Percentiles rank a stretch among this genome's conserved stretches.
Evolutionary conservation across 2,329 filamentous ascomycete species (phyloP).

Genomic region (Anthostomella pinea): DNA sequence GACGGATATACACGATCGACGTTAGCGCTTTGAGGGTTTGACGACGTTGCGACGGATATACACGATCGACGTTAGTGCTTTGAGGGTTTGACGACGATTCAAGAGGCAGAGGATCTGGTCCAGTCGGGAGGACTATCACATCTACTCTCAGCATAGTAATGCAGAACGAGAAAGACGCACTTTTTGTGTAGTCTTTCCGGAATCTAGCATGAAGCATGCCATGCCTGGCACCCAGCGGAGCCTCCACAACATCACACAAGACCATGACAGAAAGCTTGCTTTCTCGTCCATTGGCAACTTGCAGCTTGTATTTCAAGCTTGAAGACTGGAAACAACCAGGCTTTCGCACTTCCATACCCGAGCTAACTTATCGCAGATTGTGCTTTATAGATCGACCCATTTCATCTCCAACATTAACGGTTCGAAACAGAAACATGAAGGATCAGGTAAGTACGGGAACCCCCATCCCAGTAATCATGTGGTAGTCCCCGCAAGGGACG

Average conservation of each 20-base stretch:
- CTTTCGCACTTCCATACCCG: no score
- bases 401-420: no score
- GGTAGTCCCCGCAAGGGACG: no score
- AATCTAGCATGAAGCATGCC: conserved; percentile 23
- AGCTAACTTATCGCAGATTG: no score
- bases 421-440: no score
- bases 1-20: not conserved
- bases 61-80: conserved; percentile 1
- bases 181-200: conserved; percentile 10
- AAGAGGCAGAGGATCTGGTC: not conserved
- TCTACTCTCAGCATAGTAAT: conserved; percentile 27
- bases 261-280: not conserved
- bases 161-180: conserved; percentile 19
- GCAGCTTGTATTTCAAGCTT: conserved; percentile 1
- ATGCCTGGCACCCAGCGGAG: conserved; percentile 20
- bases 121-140: conserved; percentile 2
- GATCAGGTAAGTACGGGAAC: no score
- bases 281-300: no score
- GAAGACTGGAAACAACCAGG: no score
- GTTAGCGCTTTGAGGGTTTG: not conserved
- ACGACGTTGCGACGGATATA: not conserved
- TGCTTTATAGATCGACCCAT: no score
- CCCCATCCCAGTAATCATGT: no score
- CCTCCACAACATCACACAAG: conserved; percentile 5
- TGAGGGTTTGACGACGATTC: not conserved